Conservation (phyloP, 768 basidiomycete species). For the Trametes cubensis region DNA sequence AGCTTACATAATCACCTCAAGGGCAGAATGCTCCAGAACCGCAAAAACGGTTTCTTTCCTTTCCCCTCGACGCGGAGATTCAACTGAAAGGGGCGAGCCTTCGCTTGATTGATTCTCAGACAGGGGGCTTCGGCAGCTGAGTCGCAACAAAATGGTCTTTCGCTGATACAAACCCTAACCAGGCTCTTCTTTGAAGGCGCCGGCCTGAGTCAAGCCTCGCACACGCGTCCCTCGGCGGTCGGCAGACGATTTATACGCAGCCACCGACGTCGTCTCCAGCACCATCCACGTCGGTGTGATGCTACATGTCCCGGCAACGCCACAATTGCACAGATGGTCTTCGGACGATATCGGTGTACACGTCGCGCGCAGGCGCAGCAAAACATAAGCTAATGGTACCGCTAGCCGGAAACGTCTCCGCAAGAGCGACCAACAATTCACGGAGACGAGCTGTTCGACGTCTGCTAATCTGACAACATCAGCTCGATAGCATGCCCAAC, state of each 20-base stretch:
- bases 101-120: not conserved
- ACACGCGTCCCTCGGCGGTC: conserved; percentile 15
- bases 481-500: too few relatives aligned
- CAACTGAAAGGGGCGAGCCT: not conserved
- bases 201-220: conserved; percentile 6
- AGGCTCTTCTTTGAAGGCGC: not conserved
- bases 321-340: too few relatives aligned
- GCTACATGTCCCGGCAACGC: not conserved
- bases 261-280: conserved; percentile 11
- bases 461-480: too few relatives aligned
- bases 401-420: too few relatives aligned
- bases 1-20: conserved; percentile 2
- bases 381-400: too few relatives aligned
- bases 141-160: not conserved
- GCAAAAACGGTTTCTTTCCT: not conserved
- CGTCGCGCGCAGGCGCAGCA: too few relatives aligned
- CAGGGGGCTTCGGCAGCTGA: not conserved
- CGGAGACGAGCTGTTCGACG: too few relatives aligned
- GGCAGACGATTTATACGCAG: conserved; percentile 9
- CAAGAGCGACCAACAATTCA: too few relatives aligned
- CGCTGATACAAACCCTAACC: conserved; percentile 1
- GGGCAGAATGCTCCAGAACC: conserved; percentile 18
- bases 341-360: too few relatives aligned
- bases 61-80: not conserved
- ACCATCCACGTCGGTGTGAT: not conserved